phyloP scores from a whole-genome alignment of 176 grass and related monocot genomes.

The Musa beccarii region DNA sequence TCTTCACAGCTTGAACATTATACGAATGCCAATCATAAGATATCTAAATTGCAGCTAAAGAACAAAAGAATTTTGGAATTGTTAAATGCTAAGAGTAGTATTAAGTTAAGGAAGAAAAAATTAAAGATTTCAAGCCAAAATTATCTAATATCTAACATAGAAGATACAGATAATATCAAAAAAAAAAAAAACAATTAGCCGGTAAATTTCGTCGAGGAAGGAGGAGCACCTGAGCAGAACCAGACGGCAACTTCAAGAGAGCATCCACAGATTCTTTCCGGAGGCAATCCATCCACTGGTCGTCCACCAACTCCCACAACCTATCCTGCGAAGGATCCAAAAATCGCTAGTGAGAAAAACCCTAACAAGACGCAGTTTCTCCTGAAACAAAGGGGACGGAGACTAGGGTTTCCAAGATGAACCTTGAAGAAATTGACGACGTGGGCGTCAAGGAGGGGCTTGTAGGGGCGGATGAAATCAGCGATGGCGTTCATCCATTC shows the following conservation, averaged over 20 bases:
- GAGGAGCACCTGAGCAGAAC: constrained; percentile 41
- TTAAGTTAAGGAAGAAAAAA: background rate
- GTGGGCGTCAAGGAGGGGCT: constrained; percentile 61
- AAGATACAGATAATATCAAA: background rate
- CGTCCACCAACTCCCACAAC: constrained; percentile 71
- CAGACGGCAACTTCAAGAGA: constrained; percentile 59
- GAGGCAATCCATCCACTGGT: constrained; percentile 86
- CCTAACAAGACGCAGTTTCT: background rate
- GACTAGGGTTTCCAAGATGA: background rate
- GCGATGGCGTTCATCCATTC: constrained; percentile 72
- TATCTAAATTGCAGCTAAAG: no score
- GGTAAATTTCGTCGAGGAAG: background rate
- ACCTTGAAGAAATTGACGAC: constrained; percentile 99
- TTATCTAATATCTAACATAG: no score
- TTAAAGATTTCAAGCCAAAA: no score
- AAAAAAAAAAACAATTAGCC: background rate
- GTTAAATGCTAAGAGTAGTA: no score
- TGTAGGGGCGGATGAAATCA: constrained; percentile 43
- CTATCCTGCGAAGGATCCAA: constrained; percentile 31
- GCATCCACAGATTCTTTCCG: constrained; percentile 44
- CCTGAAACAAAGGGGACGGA: background rate
- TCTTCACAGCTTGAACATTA: no score
- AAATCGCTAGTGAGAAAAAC: background rate
- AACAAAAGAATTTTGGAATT: no score
- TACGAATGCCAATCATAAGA: no score